These are phyloP conservation scores for Gossypium herbaceum DNA, from an alignment of 345 rosid genomes.

Conservation along the genomic window DNA sequence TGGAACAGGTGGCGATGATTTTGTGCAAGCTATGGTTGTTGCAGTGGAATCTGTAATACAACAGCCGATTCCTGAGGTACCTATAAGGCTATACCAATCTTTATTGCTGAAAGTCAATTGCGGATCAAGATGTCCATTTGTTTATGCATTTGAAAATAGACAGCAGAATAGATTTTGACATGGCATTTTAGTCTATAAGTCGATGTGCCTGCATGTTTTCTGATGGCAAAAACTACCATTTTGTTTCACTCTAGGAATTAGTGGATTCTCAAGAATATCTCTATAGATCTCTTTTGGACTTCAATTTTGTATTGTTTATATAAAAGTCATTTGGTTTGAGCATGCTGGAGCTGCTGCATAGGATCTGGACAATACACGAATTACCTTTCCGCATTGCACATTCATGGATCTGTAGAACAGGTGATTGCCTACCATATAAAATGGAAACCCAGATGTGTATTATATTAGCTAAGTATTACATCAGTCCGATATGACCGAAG, in stretches of 20 bases:
- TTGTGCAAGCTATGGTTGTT: conserved; percentile 94
- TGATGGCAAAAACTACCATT: neutral
- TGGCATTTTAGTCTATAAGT: neutral
- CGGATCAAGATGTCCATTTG: neutral
- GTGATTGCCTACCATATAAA: neutral
- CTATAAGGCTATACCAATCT: neutral
- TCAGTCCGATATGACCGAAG: neutral
- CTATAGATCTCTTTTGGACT: neutral
- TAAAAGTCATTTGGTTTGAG: neutral
- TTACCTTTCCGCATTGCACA: neutral
- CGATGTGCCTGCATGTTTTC: neutral
- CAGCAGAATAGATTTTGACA: neutral
- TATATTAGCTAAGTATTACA: neutral
- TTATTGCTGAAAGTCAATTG: conserved; percentile 7
- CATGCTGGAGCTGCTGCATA: neutral
- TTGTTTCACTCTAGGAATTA: neutral
- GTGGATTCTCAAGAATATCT: neutral
- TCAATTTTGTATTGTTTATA: neutral
- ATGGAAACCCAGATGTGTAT: neutral
- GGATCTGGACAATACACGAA: neutral
- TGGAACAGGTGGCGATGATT: conserved; percentile 97
- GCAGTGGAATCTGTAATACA: conserved; percentile 96
- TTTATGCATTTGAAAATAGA: neutral
- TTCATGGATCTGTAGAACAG: neutral
- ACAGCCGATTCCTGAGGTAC: conserved; percentile 79